Conservation (phyloP, 2,329 filamentous ascomycete genomes). For the Fusarium goolgardi region DNA sequence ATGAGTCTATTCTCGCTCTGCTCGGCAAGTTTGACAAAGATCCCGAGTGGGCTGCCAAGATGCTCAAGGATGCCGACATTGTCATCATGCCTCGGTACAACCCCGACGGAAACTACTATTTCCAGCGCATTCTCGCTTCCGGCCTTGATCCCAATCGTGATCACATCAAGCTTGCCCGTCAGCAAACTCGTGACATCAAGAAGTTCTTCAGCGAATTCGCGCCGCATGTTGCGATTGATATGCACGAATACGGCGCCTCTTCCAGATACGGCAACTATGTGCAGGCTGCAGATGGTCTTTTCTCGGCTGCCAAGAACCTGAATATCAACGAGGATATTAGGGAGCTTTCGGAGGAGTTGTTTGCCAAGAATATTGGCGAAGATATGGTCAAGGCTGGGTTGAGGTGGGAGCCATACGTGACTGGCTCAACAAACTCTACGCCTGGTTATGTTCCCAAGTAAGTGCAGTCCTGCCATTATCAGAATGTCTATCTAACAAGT, state of each 20-base stretch:
- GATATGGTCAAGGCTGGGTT: constrained; percentile 47
- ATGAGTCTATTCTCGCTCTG: constrained; percentile 48
- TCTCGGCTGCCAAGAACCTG: constrained; percentile 51
- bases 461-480: accelerated
- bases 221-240: constrained; percentile 50
- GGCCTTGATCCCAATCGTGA: constrained; percentile 51
- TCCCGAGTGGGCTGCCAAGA: constrained; percentile 44
- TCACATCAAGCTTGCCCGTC: constrained; percentile 49
- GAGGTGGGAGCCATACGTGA: constrained; percentile 49
- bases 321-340: constrained; percentile 50
- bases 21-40: constrained; percentile 49
- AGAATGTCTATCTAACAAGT: accelerated
- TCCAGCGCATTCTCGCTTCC: constrained; percentile 48
- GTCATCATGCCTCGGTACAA: constrained; percentile 50
- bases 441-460: constrained; percentile 29
- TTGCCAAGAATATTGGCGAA: constrained; percentile 45
- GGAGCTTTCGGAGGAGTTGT: constrained; percentile 46
- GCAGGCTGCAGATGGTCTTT: constrained; percentile 48
- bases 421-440: constrained; percentile 33
- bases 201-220: constrained; percentile 43
- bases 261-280: constrained; percentile 37
- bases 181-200: constrained; percentile 50
- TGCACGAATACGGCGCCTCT: constrained; percentile 48
- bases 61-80: constrained; percentile 48
- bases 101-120: constrained; percentile 51